Base-by-base conservation (phyloP, 768 basidiomycete species). In the Mycena olivaceomarginata region DNA sequence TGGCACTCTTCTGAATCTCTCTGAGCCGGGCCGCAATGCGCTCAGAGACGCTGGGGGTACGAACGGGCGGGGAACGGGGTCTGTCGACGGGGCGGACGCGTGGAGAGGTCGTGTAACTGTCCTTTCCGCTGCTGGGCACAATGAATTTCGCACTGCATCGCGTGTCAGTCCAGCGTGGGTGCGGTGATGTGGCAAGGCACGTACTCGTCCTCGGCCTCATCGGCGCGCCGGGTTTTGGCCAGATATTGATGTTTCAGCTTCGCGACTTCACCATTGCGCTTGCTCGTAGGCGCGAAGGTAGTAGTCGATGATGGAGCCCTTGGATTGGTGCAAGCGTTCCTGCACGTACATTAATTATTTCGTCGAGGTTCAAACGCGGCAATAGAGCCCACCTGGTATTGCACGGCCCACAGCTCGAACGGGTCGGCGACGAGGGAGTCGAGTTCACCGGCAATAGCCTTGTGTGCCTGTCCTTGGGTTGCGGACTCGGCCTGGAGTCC, bases 151-250 rank as follows among this genome's bases (percentile, higher is more conserved):
- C 95, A 84, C 97, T 98, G 81, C 7, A 67, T 72, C 41, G 12
- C 40, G 37, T 43, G 62, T 60, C 57, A 74, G 56, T 57, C 51
- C 74, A 77, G 77, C 72, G 76, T 70, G 70, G 51, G 51, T 48
- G 79, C 39, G 82, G 43, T 57, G 59, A 81, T 72, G 72, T 51
- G 68, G 59, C 51, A 22, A 51, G 41, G 41, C 40, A 89, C 96
- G 81, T 85, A 98, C 97, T 98, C 97, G 83, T 98, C 97, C 83
- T 97, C 97, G 10, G 94, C 94, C 82, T 98, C 97, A 80, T 98
- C 97, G 18, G 97, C 97, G 53, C 92, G 91, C 70, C 96, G 92
- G 0, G 92, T 93, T 85, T 97, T 98, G 43, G 89, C 85, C 13
- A 96, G 84, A 82, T 98, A 98, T 70, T 92, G 89, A 67, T 93